These are phyloP conservation scores for Geranium brycei DNA, from an alignment of 345 rosid genomes.

Conservation along the genomic window DNA sequence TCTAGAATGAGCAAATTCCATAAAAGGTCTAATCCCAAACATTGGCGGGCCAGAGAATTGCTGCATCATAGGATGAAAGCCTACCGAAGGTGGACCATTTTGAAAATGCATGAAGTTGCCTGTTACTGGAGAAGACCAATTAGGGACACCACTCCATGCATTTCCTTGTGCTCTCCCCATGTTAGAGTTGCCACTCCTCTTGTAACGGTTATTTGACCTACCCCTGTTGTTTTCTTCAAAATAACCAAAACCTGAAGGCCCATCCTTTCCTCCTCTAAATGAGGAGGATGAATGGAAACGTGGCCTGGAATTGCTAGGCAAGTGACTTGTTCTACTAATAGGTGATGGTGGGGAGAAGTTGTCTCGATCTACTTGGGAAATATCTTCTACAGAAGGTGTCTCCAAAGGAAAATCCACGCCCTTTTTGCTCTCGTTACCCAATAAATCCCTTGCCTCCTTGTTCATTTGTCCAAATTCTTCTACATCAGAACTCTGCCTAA, in stretches of 20 bases:
- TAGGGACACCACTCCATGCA: neutral
- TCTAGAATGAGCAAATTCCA: neutral
- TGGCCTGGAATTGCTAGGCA: slow-evolving; percentile 1
- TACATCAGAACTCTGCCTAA: neutral
- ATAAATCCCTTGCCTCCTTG: neutral
- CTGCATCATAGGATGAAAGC: slow-evolving; percentile 3
- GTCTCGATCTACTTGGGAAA: neutral
- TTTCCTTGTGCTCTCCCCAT: slow-evolving; percentile 1
- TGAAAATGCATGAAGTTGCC: neutral
- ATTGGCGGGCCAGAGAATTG: neutral
- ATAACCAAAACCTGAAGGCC: neutral
- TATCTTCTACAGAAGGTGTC: neutral
- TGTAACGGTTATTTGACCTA: neutral
- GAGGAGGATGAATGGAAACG: neutral
- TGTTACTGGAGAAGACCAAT: neutral
- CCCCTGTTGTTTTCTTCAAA: neutral
- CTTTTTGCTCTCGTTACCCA: neutral
- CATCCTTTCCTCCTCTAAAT: neutral
- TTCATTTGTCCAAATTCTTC: neutral
- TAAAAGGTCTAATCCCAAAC: neutral
- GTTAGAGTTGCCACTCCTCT: neutral
- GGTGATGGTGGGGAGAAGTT: neutral
- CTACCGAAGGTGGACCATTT: neutral
- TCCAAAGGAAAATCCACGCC: neutral
- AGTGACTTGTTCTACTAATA: neutral